Evolutionary conservation across 2,329 filamentous ascomycete genomes (phyloP).

Genomic region (Trichothecium sympodiale): DNA sequence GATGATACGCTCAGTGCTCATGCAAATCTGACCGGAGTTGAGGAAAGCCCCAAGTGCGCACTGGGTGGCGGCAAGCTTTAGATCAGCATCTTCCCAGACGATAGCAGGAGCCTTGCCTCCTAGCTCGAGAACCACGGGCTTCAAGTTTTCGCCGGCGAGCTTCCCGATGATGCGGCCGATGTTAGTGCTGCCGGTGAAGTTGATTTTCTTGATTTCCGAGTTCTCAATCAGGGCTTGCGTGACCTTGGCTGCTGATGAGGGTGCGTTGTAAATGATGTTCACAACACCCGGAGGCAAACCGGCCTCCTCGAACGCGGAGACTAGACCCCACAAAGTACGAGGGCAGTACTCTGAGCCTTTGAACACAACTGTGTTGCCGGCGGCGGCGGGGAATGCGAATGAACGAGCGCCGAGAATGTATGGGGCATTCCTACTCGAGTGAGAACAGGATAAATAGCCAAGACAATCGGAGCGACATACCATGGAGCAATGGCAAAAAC

Average conservation of each 20-base stretch:
- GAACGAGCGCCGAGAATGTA: constrained; percentile 42
- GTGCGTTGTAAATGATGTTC: constrained; percentile 58
- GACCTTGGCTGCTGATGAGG: constrained; percentile 54
- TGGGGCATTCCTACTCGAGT: constrained; percentile 40
- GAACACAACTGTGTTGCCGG: constrained; percentile 65
- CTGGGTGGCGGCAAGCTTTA: constrained; percentile 57
- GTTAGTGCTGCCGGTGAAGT: constrained; percentile 70
- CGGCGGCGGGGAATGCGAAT: constrained; percentile 57
- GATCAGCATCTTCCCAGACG: constrained; percentile 68
- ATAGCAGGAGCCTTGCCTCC: constrained; percentile 75
- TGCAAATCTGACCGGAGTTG: constrained; percentile 73
- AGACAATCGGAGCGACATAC: constrained; percentile 30
- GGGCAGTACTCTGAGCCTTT: constrained; percentile 63
- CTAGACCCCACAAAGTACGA: constrained; percentile 50
- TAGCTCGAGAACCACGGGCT: constrained; percentile 71
- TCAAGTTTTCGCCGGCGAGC: constrained; percentile 61
- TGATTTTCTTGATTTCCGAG: constrained; percentile 63
- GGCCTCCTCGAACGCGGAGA: constrained; percentile 56
- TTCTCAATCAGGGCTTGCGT: constrained; percentile 59
- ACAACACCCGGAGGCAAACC: constrained; percentile 66
- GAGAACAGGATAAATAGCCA: background rate
- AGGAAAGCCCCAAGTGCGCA: constrained; percentile 62
- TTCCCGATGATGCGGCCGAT: constrained; percentile 65
- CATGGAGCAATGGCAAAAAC: constrained; percentile 72
- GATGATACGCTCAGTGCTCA: constrained; percentile 68